phyloP scores from a whole-genome alignment of 495 filamentous ascomycete species.

The Hypoxylon subgilvum region DNA sequence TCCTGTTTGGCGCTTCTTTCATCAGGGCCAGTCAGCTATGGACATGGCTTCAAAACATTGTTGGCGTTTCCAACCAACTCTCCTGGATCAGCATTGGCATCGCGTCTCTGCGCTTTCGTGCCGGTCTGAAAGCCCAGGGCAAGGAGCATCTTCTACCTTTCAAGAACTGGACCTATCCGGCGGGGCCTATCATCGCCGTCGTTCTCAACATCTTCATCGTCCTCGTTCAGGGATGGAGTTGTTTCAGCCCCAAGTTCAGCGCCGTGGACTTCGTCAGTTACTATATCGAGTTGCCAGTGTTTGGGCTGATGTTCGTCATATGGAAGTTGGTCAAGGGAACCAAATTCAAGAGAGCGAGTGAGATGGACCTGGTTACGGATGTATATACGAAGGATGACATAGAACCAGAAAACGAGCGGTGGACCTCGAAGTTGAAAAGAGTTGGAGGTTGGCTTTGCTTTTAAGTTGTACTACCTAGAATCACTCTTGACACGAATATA shows the following conservation, averaged over 20 bases:
- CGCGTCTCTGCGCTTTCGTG: conserved; percentile 65
- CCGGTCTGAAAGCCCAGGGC: conserved; percentile 58
- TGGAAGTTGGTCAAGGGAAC: conserved; percentile 60
- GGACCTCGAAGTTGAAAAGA: conserved; percentile 14
- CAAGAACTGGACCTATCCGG: conserved; percentile 67
- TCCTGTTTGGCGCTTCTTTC: conserved; percentile 67
- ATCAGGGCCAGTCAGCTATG: conserved; percentile 66
- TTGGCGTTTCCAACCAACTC: conserved; percentile 68
- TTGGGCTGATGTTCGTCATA: conserved; percentile 59
- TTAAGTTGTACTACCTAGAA: conserved; percentile 2
- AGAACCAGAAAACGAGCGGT: conserved; percentile 23
- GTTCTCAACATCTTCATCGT: conserved; percentile 61
- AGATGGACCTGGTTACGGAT: conserved; percentile 59
- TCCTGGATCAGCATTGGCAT: conserved; percentile 66
- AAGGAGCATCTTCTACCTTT: conserved; percentile 65
- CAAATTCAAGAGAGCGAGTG: conserved; percentile 52
- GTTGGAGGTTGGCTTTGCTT: conserved; percentile 34
- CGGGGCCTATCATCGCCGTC: conserved; percentile 58
- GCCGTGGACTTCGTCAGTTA: conserved; percentile 60
- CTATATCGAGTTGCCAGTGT: conserved; percentile 65
- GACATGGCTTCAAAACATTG: conserved; percentile 66
- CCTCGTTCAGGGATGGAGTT: conserved; percentile 65
- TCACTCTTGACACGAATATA: neutral
- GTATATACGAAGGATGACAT: conserved; percentile 36
- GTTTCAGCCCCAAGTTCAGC: conserved; percentile 59